phyloP scores from a whole-genome alignment of 257 asterid genomes.

The Lycium barbarum region DNA sequence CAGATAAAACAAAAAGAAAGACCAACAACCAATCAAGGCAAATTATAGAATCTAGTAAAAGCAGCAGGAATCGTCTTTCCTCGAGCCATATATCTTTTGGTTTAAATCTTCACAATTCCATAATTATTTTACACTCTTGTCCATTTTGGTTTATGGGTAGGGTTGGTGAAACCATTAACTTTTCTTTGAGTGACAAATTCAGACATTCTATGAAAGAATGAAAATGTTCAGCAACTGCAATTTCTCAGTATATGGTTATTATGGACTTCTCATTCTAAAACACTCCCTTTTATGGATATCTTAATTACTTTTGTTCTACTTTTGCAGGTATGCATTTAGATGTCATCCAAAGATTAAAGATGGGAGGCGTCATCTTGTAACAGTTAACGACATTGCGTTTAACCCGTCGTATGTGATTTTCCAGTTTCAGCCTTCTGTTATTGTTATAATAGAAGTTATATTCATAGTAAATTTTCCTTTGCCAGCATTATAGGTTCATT shows the following conservation, averaged over 20 bases:
- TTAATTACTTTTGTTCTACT: slow-evolving; percentile 32
- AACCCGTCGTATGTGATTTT: slow-evolving; percentile 69
- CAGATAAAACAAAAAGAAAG: background rate
- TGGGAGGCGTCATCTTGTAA: slow-evolving; percentile 55
- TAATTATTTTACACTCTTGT: background rate
- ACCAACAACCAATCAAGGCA: background rate
- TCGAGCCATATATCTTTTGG: background rate
- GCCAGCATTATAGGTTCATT: slow-evolving; percentile 61
- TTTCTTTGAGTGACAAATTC: slow-evolving; percentile 4
- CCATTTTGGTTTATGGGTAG: background rate
- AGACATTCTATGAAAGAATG: background rate
- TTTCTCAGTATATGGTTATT: background rate
- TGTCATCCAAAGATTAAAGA: slow-evolving; percentile 76
- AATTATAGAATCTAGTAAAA: background rate
- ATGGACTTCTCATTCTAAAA: background rate
- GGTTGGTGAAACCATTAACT: background rate
- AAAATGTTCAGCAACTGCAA: background rate
- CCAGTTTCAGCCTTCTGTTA: slow-evolving; percentile 34
- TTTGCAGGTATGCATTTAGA: slow-evolving; percentile 79
- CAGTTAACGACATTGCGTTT: slow-evolving; percentile 85
- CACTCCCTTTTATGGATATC: background rate
- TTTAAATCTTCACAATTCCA: background rate
- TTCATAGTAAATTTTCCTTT: slow-evolving; percentile 32
- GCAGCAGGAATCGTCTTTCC: background rate
- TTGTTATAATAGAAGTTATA: slow-evolving; percentile 30